These are phyloP conservation scores for Pachysolen tannophilus DNA, from an alignment of 805 yeast genomes.

Conservation along the genomic window DNA sequence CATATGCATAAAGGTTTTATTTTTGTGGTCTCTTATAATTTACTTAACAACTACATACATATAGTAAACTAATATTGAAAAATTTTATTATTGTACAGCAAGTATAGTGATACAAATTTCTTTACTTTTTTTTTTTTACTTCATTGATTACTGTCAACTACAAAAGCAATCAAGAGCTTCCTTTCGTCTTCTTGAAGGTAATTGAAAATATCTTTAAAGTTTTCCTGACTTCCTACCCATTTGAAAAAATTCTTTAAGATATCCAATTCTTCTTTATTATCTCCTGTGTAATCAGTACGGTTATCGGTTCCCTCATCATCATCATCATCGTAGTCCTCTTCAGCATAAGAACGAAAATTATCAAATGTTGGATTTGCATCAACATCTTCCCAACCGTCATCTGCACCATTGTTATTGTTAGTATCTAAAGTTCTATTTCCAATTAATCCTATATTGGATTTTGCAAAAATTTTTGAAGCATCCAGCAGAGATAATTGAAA, in stretches of 20 bases:
- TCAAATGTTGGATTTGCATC: conserved; percentile 61
- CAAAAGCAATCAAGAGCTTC: conserved; percentile 36
- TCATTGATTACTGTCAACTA: too few relatives aligned
- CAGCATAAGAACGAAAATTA: conserved; percentile 50
- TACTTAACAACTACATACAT: too few relatives aligned
- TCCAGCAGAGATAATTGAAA: conserved; percentile 52
- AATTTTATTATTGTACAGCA: too few relatives aligned
- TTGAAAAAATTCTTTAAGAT: conserved; percentile 5
- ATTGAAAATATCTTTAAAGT: conserved; percentile 46
- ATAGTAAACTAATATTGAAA: too few relatives aligned
- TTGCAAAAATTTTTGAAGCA: conserved; percentile 18
- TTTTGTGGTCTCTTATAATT: too few relatives aligned
- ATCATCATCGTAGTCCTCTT: conserved; percentile 32
- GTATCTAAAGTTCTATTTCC: conserved; percentile 20
- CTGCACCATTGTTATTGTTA: conserved; percentile 34
- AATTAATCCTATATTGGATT: conserved; percentile 8
- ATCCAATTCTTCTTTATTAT: conserved; percentile 7
- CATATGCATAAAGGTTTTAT: too few relatives aligned
- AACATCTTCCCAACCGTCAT: conserved; percentile 70
- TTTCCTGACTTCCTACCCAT: conserved; percentile 19
- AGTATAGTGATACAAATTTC: too few relatives aligned
- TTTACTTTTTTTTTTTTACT: too few relatives aligned
- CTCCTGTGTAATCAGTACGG: conserved; percentile 2
- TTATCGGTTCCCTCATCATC: conserved; percentile 22
- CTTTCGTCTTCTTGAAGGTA: conserved; percentile 45